Conservation (phyloP, 805 yeast species). For the Ogataea polymorpha region DNA sequence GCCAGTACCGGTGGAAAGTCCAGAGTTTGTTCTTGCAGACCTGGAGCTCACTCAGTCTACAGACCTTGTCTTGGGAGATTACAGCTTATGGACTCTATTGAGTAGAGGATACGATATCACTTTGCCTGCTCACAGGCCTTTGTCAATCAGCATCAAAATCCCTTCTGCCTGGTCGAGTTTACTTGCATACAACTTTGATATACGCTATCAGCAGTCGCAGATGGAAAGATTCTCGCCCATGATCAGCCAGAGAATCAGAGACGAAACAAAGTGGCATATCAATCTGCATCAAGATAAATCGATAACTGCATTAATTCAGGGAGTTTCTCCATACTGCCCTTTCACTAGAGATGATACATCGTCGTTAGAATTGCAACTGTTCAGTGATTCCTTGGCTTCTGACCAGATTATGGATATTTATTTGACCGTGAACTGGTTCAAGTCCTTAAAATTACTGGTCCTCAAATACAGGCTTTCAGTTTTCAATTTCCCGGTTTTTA, state of each 20-base stretch:
- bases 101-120: constrained; percentile 38
- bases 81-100: constrained; percentile 37
- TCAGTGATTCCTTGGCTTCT: constrained; percentile 40
- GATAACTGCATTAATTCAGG: constrained; percentile 49
- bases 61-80: constrained; percentile 28
- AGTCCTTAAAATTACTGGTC: constrained; percentile 65
- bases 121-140: constrained; percentile 42
- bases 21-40: constrained; percentile 39
- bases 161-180: constrained; percentile 62
- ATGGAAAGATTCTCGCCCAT: constrained; percentile 53
- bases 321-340: constrained; percentile 56
- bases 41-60: constrained; percentile 27
- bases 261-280: constrained; percentile 80
- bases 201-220: constrained; percentile 27
- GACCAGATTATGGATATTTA: constrained; percentile 38
- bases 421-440: constrained; percentile 49
- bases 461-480: constrained; percentile 74
- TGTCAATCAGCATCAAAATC: constrained; percentile 46
- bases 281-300: constrained; percentile 41
- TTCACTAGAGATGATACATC: constrained; percentile 23
- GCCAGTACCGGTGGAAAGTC: constrained; percentile 12
- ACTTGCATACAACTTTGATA: constrained; percentile 44
- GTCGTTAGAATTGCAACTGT: constrained; percentile 42
- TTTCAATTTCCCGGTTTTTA: constrained; percentile 64
- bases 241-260: constrained; percentile 60